Evolutionary conservation across 768 basidiomycete genomes (phyloP).

Genomic region (Trametes cubensis): DNA sequence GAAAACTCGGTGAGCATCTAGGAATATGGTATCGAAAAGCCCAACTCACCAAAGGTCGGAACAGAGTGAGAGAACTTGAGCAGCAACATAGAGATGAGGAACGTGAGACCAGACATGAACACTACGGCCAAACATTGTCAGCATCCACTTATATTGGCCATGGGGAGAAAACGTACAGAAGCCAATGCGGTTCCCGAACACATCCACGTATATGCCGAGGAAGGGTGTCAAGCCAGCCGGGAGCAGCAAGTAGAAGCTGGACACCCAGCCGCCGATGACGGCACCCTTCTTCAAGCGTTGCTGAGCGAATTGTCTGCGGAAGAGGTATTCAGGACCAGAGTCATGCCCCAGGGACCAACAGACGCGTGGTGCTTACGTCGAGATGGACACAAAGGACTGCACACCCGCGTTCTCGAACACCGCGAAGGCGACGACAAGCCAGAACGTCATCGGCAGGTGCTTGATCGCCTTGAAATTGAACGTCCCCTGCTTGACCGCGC

Average conservation of each 20-base stretch:
- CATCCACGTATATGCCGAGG: slow-evolving; percentile 45
- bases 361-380: slow-evolving; percentile 35
- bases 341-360: neutral
- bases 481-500: slow-evolving; percentile 28
- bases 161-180: slow-evolving; percentile 38
- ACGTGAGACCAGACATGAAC: slow-evolving; percentile 43
- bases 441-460: slow-evolving; percentile 43
- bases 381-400: slow-evolving; percentile 47
- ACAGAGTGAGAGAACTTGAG: slow-evolving; percentile 43
- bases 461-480: slow-evolving; percentile 39
- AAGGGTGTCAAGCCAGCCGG: slow-evolving; percentile 45
- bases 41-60: slow-evolving; percentile 40
- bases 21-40: neutral
- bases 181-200: slow-evolving; percentile 41
- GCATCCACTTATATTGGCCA: neutral
- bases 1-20: neutral
- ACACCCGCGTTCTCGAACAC: slow-evolving; percentile 48
- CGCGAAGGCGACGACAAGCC: slow-evolving; percentile 45
- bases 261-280: slow-evolving; percentile 48
- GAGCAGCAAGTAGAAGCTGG: slow-evolving; percentile 45
- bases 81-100: slow-evolving; percentile 45
- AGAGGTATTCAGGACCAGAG: neutral
- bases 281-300: slow-evolving; percentile 46
- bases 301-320: slow-evolving; percentile 43
- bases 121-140: slow-evolving; percentile 29